Evolutionary conservation across 2,329 filamentous ascomycete species (phyloP), one percentile per base, ranked within the genome.

Genomic region (Clarireedia paspali): DNA sequence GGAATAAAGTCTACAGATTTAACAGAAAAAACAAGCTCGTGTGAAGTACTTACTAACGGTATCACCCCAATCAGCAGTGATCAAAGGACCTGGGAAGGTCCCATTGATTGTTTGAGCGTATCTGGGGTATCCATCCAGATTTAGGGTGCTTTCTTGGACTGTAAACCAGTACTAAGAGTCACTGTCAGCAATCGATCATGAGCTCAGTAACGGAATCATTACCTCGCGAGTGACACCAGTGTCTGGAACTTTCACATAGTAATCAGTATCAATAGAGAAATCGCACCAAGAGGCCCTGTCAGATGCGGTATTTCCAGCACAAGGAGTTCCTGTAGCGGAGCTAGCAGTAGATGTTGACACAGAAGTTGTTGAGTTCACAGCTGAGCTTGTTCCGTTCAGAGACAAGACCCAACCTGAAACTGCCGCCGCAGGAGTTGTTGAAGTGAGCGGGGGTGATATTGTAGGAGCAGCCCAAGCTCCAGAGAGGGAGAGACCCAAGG

Each of bases 151-250:
- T 50, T 59, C 55, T 9, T 49, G 34, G 17, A 63, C 38, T 36
- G 56, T 55, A 24, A 62, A 30, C 51, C 55, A 52, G 17, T 65
- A 65, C 15, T 58, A 48, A 14, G 26, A 20, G 50, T 17, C 4
- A 15, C 12, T 27, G 23, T 53, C 40, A 47, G 45, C 4, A 20
- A 26, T 30, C 14, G 12, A 44, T 34, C 45, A 24, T 4, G 55
- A 30, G 17, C 48, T 52, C 23, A 53, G 20, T 27, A n/a, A 27
- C 5, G n/a, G 14, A 14, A 30, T 20, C 30, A 50, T 49, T 24
- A 64, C 63, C 12, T 60, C 71, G 4, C 81, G 71, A 26, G 77
- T 80, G 2, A 81, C 74, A 20, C 71, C 70, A 15, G 72, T 74
- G 47, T 71, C 63, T 4, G 71, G 71, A n/a, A 60, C 64, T 23